phyloP scores from a whole-genome alignment of 2,329 filamentous ascomycete species.

The Dactylellina drechsleri region DNA sequence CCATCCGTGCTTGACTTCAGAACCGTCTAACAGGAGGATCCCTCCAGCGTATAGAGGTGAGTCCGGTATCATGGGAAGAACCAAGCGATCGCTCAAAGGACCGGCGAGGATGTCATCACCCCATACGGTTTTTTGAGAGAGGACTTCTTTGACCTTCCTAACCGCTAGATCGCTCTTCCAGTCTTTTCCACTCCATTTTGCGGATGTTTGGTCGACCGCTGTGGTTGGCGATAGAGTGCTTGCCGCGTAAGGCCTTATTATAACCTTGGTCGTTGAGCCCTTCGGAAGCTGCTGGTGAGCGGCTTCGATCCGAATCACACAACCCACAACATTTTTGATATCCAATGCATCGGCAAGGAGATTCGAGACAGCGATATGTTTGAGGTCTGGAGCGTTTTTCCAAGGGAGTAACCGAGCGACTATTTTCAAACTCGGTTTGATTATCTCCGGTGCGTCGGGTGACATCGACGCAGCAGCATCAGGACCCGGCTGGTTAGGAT shows the following conservation, averaged over 20 bases:
- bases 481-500: constrained; percentile 71
- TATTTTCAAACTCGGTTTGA: constrained; percentile 66
- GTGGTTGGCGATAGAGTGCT: constrained; percentile 35
- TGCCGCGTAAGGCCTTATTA: constrained; percentile 79
- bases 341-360: constrained; percentile 78
- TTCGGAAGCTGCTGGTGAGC: constrained; percentile 77
- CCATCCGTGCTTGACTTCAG: constrained; percentile 68
- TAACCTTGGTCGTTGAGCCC: constrained; percentile 74
- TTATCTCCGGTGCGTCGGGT: constrained; percentile 62
- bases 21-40: constrained; percentile 76
- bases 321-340: constrained; percentile 76
- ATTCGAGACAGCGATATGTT: constrained; percentile 81
- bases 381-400: constrained; percentile 85
- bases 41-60: constrained; percentile 73
- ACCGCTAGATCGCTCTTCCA: constrained; percentile 58
- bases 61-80: constrained; percentile 72
- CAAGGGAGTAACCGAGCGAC: constrained; percentile 80
- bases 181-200: constrained; percentile 57
- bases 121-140: constrained; percentile 55
- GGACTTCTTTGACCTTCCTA: constrained; percentile 56
- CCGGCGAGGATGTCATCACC: constrained; percentile 75
- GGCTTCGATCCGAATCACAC: constrained; percentile 85
- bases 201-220: constrained; percentile 47
- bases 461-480: constrained; percentile 69
- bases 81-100: constrained; percentile 86